These are phyloP conservation scores for Globisporangium spinosum DNA, from an alignment of 352 stramenopile species.

Conservation along the genomic window DNA sequence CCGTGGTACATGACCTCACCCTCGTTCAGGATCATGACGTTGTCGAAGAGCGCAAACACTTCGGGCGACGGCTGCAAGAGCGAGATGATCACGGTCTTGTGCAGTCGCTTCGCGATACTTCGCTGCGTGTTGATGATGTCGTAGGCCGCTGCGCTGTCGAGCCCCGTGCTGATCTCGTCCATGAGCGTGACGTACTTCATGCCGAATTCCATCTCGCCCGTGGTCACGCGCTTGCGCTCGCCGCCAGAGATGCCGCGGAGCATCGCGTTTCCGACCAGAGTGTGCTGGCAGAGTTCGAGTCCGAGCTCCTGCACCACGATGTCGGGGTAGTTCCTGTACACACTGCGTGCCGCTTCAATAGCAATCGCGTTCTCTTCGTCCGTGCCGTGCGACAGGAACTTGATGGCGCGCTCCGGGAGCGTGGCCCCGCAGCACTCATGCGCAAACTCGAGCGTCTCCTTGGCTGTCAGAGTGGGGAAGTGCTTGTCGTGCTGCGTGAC, in stretches of 20 bases:
- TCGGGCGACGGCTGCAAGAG: conserved; percentile 91
- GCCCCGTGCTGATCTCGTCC: conserved; percentile 73
- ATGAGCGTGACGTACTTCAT: conserved; percentile 73
- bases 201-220: conserved; percentile 71
- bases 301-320: conserved; percentile 50
- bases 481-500: conserved; percentile 48
- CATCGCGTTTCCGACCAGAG: conserved; percentile 56
- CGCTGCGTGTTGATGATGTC: conserved; percentile 51
- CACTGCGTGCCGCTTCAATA: conserved; percentile 27
- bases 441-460: conserved; percentile 54
- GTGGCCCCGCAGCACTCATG: conserved; percentile 47
- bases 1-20: conserved; percentile 88
- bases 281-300: conserved; percentile 52
- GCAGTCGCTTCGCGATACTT: conserved; percentile 39
- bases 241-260: conserved; percentile 58
- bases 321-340: conserved; percentile 51
- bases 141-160: conserved; percentile 51
- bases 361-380: conserved; percentile 41
- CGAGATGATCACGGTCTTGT: conserved; percentile 64
- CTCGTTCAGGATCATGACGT: conserved; percentile 90
- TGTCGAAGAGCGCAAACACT: conserved; percentile 91
- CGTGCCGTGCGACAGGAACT: conserved; percentile 35
- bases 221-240: conserved; percentile 63
- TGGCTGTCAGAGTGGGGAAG: conserved; percentile 46
- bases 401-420: conserved; percentile 24